phyloP scores from a whole-genome alignment of 164 flowering plant species.

The Vitis labrusca region DNA sequence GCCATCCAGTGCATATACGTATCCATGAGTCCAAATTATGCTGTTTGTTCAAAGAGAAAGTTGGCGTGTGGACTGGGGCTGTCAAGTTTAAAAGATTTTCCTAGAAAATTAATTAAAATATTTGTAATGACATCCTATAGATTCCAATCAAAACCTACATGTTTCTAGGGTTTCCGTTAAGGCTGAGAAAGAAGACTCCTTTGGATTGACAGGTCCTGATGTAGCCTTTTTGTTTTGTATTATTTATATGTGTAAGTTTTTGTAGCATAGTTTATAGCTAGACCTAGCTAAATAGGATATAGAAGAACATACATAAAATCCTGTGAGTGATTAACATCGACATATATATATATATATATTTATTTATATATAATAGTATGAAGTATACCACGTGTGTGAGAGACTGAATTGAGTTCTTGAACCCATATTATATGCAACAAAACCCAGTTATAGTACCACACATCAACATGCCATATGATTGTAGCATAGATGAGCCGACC shows the following conservation, averaged over 20 bases:
- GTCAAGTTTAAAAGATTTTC: not conserved
- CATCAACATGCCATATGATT: too few relatives aligned
- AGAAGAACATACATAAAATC: not conserved
- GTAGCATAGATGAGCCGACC: too few relatives aligned
- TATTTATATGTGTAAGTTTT: not conserved
- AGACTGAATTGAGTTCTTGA: not conserved
- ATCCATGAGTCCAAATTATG: not conserved
- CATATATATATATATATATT: too few relatives aligned
- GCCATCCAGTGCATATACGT: not conserved
- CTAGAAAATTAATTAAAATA: not conserved
- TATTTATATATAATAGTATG: too few relatives aligned
- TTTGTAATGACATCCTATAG: not conserved
- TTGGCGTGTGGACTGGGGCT: not conserved
- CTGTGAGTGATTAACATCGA: not conserved
- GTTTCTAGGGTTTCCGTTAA: not conserved
- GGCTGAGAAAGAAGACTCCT: not conserved
- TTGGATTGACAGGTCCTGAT: not conserved
- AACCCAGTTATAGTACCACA: too few relatives aligned
- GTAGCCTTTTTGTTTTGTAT: constrained; percentile 2
- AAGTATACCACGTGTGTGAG: not conserved
- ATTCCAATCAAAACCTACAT: not conserved
- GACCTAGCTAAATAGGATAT: not conserved
- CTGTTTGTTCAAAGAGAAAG: not conserved
- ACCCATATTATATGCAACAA: too few relatives aligned
- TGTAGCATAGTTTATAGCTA: not conserved